Evolutionary conservation across 805 yeast species (phyloP), one percentile per base, ranked within the genome.

Genomic region (Candida piceae): DNA sequence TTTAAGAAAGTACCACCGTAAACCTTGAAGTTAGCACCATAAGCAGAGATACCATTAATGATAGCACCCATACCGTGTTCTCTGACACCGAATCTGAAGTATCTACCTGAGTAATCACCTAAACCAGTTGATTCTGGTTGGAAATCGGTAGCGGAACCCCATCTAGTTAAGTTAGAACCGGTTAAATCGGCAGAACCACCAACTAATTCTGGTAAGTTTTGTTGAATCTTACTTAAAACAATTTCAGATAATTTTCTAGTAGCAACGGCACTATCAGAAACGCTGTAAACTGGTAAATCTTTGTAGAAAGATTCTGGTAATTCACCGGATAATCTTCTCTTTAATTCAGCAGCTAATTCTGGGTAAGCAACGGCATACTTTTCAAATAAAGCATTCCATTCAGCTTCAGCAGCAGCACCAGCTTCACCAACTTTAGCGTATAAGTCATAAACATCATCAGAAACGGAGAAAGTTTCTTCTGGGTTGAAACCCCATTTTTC

Each of bases 51-150:
- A 82, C 98, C 98, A 70, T 93, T 90, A 79, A 89, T 76, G 64
- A 89, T 84, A 49, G 97, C 96, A 70, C 96, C 96, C 97, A 90
- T 88, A 66, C 86, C 97, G 69, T 93, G 97, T 75, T 90, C 98
- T 70, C 98, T 84, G 49, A 90, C 96, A 80, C 98, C 98, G 65
- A 82, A 90, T 72, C 97, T 83, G 67, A 90, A 74, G 73, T 90
- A 90, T 63, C 96, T 82, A 62, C 98, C 98, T 40, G 78, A 47
- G 74, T 82, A 89, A 58, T 78, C 78, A 66, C 97, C 97, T 50
- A 86, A 69, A 32, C 79, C 79, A 42, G 87, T 67, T 39, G 77
- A 58, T 38, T 87, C 85, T 38, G 93, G 85, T 76, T 93, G 96
- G 89, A 89, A 90, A 67, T 89, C 96, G 49, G 76, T 76, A 44